These are phyloP conservation scores for Penicillium verrucosum DNA, from an alignment of 2,329 filamentous ascomycete genomes.

Conservation along the genomic window DNA sequence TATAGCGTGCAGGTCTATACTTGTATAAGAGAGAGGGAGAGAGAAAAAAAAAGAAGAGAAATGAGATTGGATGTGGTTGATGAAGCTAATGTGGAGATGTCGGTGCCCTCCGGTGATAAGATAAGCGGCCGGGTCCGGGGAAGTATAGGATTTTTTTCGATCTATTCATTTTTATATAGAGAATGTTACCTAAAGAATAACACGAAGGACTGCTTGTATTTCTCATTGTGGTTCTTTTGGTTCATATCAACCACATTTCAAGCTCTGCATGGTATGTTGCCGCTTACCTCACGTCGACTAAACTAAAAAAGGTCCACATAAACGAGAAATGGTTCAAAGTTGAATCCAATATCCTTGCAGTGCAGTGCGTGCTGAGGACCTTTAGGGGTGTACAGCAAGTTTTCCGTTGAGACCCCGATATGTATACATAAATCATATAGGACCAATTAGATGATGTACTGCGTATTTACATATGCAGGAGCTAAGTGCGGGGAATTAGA, in stretches of 20 bases:
- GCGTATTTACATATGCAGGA: neutral
- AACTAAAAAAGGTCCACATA: neutral
- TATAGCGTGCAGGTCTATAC: neutral
- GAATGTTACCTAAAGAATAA: neutral
- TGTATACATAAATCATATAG: neutral
- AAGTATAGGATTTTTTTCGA: neutral
- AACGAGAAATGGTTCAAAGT: neutral
- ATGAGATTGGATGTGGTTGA: constrained; percentile 1
- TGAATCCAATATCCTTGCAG: neutral
- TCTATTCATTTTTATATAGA: neutral
- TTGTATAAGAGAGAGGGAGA: neutral
- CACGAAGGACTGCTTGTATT: too few species aligned
- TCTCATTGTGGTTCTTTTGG: neutral
- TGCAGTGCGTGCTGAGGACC: neutral
- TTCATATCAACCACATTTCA: neutral
- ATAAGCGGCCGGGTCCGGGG: constrained; percentile 14
- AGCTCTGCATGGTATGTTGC: neutral
- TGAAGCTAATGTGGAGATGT: constrained; percentile 7
- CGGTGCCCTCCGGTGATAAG: constrained; percentile 15
- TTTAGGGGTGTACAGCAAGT: neutral
- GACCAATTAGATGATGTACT: neutral
- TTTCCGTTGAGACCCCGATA: neutral
- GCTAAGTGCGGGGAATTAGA: neutral
- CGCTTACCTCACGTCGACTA: neutral
- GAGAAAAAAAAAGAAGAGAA: neutral